Evolutionary conservation across 2,329 filamentous ascomycete genomes (phyloP).

Genomic region (Pseudocercospora musae): DNA sequence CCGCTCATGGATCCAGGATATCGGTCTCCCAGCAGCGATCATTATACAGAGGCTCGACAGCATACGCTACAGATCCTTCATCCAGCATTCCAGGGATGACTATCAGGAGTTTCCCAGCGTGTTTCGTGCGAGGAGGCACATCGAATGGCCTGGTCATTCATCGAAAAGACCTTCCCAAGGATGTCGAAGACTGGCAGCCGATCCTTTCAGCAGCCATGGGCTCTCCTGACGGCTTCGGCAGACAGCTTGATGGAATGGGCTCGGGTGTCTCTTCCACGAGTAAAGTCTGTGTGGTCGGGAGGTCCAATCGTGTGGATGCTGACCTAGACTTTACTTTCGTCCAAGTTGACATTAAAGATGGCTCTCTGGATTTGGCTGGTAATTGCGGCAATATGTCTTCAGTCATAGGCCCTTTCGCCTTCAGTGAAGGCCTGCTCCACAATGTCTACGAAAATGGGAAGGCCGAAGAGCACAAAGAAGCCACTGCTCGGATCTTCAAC

Average conservation of each 20-base stretch:
- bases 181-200: slow-evolving; percentile 47
- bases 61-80: neutral
- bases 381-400: slow-evolving; percentile 76
- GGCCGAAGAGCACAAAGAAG: slow-evolving; percentile 18
- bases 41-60: slow-evolving; percentile 6
- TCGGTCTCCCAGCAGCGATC: neutral
- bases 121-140: slow-evolving; percentile 67
- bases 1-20: neutral
- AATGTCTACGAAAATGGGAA: slow-evolving; percentile 30
- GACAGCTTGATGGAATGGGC: slow-evolving; percentile 70
- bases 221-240: slow-evolving; percentile 62
- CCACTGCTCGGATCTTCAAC: slow-evolving; percentile 62
- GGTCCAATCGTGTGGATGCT: slow-evolving; percentile 46
- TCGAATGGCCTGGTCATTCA: slow-evolving; percentile 64
- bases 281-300: slow-evolving; percentile 66
- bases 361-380: slow-evolving; percentile 61
- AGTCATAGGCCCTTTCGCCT: slow-evolving; percentile 63
- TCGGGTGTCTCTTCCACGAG: slow-evolving; percentile 66
- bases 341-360: slow-evolving; percentile 62
- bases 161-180: slow-evolving; percentile 49
- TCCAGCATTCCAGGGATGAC: slow-evolving; percentile 14
- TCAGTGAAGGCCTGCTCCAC: slow-evolving; percentile 53
- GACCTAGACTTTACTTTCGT: slow-evolving; percentile 72
- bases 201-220: slow-evolving; percentile 62
- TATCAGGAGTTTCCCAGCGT: slow-evolving; percentile 43